Conservation (phyloP, 257 asterid species). For the Przewalskia tangutica region DNA sequence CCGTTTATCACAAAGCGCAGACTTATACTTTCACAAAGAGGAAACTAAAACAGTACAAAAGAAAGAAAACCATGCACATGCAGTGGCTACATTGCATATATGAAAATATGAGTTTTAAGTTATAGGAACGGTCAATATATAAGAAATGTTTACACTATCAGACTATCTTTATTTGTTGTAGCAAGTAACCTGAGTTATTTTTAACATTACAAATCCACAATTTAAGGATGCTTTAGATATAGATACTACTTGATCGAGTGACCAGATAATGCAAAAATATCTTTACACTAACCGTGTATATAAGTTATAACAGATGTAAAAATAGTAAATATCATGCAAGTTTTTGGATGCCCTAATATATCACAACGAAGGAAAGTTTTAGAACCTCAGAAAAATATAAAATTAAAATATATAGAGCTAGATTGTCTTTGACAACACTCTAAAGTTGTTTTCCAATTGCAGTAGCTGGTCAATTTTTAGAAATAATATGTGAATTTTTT, state of each 20-base stretch:
- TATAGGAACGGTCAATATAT: too few species aligned
- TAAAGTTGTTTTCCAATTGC: conserved; percentile 23
- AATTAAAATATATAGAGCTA: background rate
- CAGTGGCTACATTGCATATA: too few species aligned
- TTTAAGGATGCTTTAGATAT: too few species aligned
- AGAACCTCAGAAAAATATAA: background rate
- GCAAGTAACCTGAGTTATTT: too few species aligned
- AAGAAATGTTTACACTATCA: too few species aligned
- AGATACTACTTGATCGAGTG: too few species aligned
- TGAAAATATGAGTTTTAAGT: too few species aligned
- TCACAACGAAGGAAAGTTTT: background rate
- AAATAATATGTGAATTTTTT: background rate
- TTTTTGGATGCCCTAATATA: background rate
- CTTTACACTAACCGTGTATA: too few species aligned
- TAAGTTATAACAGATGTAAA: background rate
- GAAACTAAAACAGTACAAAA: background rate
- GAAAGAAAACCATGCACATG: background rate
- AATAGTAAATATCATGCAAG: background rate
- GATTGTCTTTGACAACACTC: conserved; percentile 30
- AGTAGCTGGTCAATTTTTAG: background rate
- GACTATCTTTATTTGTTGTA: too few species aligned
- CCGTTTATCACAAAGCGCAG: background rate
- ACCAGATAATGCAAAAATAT: too few species aligned
- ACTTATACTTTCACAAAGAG: background rate
- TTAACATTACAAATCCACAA: too few species aligned